Evolutionary conservation across 192 early-diverging fungal species (phyloP).

Genomic region (Coemansia sp.): DNA sequence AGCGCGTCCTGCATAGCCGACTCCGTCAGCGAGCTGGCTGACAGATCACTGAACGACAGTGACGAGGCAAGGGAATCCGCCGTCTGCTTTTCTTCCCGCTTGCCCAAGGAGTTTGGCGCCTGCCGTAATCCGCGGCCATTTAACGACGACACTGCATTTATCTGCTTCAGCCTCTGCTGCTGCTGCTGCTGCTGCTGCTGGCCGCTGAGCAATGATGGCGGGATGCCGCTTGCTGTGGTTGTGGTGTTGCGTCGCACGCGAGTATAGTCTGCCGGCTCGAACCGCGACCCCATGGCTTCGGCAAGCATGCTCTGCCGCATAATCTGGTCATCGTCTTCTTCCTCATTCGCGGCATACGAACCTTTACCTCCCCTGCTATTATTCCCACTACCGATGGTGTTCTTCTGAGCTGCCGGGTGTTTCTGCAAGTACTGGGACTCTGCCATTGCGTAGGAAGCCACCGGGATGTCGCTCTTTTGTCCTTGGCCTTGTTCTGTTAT

Average conservation of each 20-base stretch:
- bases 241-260: slow-evolving; percentile 1
- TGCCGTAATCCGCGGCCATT: neutral
- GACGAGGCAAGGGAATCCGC: slow-evolving; percentile 12
- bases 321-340: neutral
- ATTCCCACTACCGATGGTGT: neutral
- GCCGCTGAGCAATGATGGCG: neutral
- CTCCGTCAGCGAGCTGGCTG: slow-evolving; percentile 43
- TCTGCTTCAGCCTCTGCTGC: neutral
- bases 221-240: neutral
- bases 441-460: neutral
- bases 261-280: slow-evolving; percentile 8
- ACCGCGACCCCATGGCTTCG: slow-evolving; percentile 35
- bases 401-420: neutral
- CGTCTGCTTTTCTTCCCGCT: neutral
- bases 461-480: neutral
- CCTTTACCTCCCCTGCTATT: too few species aligned
- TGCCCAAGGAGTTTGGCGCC: neutral
- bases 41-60: slow-evolving; percentile 51
- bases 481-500: neutral
- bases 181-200: neutral
- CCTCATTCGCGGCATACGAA: neutral
- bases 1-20: slow-evolving; percentile 56
- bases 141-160: neutral
- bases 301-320: slow-evolving; percentile 48
- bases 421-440: neutral